phyloP scores from a whole-genome alignment of 2,329 filamentous ascomycete species.

The Tolypocladium album region DNA sequence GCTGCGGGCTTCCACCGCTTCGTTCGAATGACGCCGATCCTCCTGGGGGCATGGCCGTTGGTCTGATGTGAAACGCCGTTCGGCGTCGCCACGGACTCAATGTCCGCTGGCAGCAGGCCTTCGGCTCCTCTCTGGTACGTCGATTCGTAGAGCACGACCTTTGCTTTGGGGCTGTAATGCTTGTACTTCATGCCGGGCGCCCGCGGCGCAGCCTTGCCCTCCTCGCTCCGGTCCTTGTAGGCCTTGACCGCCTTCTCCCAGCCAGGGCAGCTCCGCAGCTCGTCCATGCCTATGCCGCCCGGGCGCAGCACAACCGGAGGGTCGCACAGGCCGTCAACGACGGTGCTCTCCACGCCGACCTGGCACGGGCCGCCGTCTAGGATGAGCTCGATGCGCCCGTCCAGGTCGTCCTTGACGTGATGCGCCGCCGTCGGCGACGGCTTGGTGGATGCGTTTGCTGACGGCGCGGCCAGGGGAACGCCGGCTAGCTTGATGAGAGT shows the following conservation, averaged over 20 bases:
- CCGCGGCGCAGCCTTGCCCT: slow-evolving; percentile 55
- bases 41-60: slow-evolving; percentile 15
- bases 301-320: slow-evolving; percentile 79
- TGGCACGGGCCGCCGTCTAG: slow-evolving; percentile 78
- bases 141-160: slow-evolving; percentile 71
- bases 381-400: slow-evolving; percentile 74
- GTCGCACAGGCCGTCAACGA: slow-evolving; percentile 77
- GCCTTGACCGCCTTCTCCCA: slow-evolving; percentile 72
- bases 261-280: slow-evolving; percentile 60
- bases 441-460: slow-evolving; percentile 87
- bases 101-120: slow-evolving; percentile 25
- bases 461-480: slow-evolving; percentile 78
- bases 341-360: slow-evolving; percentile 93
- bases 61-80: slow-evolving; percentile 5
- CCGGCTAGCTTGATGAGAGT: slow-evolving; percentile 73
- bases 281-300: slow-evolving; percentile 76
- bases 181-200: slow-evolving; percentile 99
- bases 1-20: slow-evolving; percentile 37
- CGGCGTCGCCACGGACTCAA: slow-evolving; percentile 11
- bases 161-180: slow-evolving; percentile 88
- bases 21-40: slow-evolving; percentile 46
- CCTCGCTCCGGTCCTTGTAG: slow-evolving; percentile 67
- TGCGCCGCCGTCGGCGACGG: slow-evolving; percentile 85
- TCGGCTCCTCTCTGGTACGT: slow-evolving; percentile 21
- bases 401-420: slow-evolving; percentile 78